Base-by-base conservation (phyloP, 345 rosid species). In the Eucalyptus tenuipes region DNA sequence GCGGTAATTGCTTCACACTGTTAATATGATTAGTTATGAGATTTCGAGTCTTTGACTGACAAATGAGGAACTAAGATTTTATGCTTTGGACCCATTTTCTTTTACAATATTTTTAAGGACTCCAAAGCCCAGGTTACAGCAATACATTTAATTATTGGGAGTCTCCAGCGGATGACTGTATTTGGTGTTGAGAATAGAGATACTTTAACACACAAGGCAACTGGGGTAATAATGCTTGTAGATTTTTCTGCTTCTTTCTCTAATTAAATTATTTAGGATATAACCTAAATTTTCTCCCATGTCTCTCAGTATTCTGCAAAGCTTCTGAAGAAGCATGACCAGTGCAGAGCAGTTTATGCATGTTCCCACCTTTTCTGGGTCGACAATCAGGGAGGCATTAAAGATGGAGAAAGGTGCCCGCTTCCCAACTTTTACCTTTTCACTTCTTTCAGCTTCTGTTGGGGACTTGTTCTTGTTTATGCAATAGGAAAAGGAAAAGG, bases 341-440 rank as follows among this genome's bases (percentile, higher is more conserved):
- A 97, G 88, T 95, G 99, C 90, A 94, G 98, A 94, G 99, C 99
- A 5, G 98, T 96, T 88, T 97, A 94, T 87, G 96, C 98, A 85
- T 97, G 99, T 90, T 94, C 99, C 49, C 99, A 96, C 92, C 98
- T 97, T 87, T 97, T 97, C 88, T 97, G 99, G 99, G 94, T 94
- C 24, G 96, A 97, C 87, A 94, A 91, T 92, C 92, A 88, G 31
- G 96, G 93, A 88, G 95, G 95, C 88, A 88, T 93, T 86, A 95
- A 91, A 92, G 97, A 96, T 88, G 99, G 97, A 85, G 99, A 97
- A 91, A 95, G 99, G 99, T 97, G 79, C 44, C 37, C 29, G 53
- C 29, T 50, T 48, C 55, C 48, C 61, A 17, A 53, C 85, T 16
- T 29, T 10, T 88, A 13, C 68, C 27, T 81, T 44, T 71, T 49